A percentile compares a stretch with the other conserved stretches of the same genome.
Conservation (phyloP, 441 rosid genomes). For the Cnidoscolus chayamansa region DNA sequence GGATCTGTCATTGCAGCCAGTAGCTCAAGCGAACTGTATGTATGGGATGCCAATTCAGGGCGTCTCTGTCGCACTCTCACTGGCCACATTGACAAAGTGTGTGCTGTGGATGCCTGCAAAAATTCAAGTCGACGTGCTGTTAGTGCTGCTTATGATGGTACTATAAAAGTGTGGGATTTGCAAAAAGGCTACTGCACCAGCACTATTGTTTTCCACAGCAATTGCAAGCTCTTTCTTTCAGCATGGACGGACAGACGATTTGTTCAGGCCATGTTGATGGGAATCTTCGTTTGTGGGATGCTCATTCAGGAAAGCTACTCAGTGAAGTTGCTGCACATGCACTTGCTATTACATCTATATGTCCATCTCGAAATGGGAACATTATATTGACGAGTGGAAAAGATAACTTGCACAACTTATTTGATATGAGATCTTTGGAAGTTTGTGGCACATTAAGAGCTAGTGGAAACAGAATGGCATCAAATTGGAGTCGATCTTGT, state of each 20-base stretch:
- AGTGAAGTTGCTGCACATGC: slow-evolving; percentile 91
- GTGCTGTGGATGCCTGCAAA: slow-evolving; percentile 91
- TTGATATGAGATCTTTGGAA: slow-evolving; percentile 77
- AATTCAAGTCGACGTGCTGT: slow-evolving; percentile 74
- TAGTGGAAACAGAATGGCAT: slow-evolving; percentile 76
- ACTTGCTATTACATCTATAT: slow-evolving; percentile 67
- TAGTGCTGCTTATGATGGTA: slow-evolving; percentile 92
- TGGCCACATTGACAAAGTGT: slow-evolving; percentile 82
- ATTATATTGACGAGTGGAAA: slow-evolving; percentile 78
- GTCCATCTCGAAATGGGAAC: slow-evolving; percentile 67
- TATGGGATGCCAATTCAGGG: slow-evolving; percentile 81
- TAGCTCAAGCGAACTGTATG: slow-evolving; percentile 85
- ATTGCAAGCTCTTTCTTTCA: slow-evolving; percentile 83
- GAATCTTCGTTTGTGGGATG: slow-evolving; percentile 87
- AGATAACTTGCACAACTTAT: slow-evolving; percentile 85
- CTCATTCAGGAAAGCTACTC: slow-evolving; percentile 73
- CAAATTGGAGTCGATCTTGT: slow-evolving; percentile 96
- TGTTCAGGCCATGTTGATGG: slow-evolving; percentile 96
- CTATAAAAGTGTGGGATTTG: slow-evolving; percentile 87
- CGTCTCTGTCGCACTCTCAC: slow-evolving; percentile 81
- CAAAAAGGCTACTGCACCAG: slow-evolving; percentile 89
- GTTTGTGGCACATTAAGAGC: slow-evolving; percentile 79
- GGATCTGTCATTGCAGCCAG: slow-evolving; percentile 83
- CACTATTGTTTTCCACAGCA: slow-evolving; percentile 79
- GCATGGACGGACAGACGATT: slow-evolving; percentile 81